Evolutionary conservation across 768 basidiomycete species (phyloP), one percentile per base, ranked within the genome.

Genomic region (Antrodiella citrinella): DNA sequence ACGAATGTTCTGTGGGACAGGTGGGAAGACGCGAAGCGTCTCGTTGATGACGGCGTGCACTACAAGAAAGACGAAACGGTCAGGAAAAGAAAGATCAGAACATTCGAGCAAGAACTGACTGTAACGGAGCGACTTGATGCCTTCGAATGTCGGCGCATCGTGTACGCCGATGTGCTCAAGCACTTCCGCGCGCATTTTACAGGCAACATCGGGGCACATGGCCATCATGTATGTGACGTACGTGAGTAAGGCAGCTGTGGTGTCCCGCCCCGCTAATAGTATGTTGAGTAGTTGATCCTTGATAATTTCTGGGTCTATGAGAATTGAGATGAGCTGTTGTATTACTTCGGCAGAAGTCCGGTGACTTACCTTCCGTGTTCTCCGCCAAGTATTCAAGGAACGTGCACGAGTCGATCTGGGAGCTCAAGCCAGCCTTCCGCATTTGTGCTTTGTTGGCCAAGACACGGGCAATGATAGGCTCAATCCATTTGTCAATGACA

Each of bases 21-120:
- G 85, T 3, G 87, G 87, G 67, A 83, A 91, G 1, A 91, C 67
- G 15, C 88, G 74, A 20, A 91, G 71, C 0, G 82, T 82, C 59
- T 91, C 89, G 53, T 90, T 85, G 39, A 91, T 77, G 30, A 89
- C 84, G 10, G 86, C 86, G 51, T 80, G 77, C 71, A 86, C 84
- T 80, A 60, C 51, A 49, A 35, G 53, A 57, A 62, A 46, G 25
- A 22, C 15, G 47, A 7, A 26, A n/a, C 47, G 56, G 4, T 60
- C 52, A 44, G 11, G 24, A 48, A 24, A 25, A 1, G 51, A 48
- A 45, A 41, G 39, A 35, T 35, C 41, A 45, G 21, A 50, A 45
- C 18, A 30, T 53, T 12, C 46, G n/a, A 30, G 30, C 41, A 43
- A 45, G 40, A 11, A 67, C 77, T 54, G 41, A 88, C 87, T 72